Evolutionary conservation across 306 rosid species (phyloP).

Genomic region (Comarum palustre): DNA sequence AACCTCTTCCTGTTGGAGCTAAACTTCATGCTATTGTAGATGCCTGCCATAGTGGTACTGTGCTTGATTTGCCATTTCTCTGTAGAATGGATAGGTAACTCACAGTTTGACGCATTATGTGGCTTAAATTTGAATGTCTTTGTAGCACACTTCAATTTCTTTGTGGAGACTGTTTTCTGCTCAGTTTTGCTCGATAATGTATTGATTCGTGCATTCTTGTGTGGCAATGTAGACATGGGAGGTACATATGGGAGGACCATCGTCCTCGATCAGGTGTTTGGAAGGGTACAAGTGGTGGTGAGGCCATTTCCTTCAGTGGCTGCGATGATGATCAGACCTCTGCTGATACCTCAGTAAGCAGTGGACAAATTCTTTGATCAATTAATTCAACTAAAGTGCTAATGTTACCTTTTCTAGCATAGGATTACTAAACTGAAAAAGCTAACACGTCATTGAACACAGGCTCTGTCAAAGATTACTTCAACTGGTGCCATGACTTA

Average conservation of each 20-base stretch:
- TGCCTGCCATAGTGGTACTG: slow-evolving; percentile 53
- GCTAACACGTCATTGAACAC: slow-evolving; percentile 3
- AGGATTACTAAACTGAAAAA: background rate
- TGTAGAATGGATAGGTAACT: slow-evolving; percentile 42
- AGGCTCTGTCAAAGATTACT: slow-evolving; percentile 37
- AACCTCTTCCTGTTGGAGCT: slow-evolving; percentile 43
- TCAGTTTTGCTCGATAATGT: background rate
- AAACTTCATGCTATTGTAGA: slow-evolving; percentile 52
- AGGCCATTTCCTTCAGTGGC: slow-evolving; percentile 50
- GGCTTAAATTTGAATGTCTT: background rate
- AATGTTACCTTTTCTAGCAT: background rate
- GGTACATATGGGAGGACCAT: slow-evolving; percentile 49
- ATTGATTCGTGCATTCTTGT: background rate
- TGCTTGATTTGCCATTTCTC: slow-evolving; percentile 42
- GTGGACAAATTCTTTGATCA: background rate
- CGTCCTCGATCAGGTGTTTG: slow-evolving; percentile 41
- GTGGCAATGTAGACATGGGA: slow-evolving; percentile 33
- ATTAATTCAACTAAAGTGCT: background rate
- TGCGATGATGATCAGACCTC: slow-evolving; percentile 51
- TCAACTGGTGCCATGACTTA: slow-evolving; percentile 49
- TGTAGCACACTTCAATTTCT: background rate
- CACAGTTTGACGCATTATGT: background rate
- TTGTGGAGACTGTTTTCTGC: background rate
- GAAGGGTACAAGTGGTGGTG: slow-evolving; percentile 54
- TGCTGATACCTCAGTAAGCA: slow-evolving; percentile 38